phyloP scores from a whole-genome alignment of 164 flowering plant species.

The Umbellularia californica region DNA sequence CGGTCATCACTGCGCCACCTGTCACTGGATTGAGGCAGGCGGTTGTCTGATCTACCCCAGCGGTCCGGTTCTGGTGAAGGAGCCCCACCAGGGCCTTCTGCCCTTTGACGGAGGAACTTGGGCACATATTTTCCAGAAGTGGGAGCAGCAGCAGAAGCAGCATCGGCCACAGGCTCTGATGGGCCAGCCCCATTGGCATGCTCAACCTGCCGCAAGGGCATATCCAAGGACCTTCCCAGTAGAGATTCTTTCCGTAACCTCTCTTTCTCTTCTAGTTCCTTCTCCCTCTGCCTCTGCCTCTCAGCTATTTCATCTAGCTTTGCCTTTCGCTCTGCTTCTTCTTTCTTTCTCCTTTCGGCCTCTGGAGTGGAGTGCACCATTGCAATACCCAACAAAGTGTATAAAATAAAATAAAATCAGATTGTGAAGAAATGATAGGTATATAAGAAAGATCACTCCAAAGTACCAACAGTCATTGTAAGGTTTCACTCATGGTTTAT shows the following conservation, averaged over 20 bases:
- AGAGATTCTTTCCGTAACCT: slow-evolving; percentile 46
- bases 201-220: slow-evolving; percentile 26
- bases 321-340: slow-evolving; percentile 72
- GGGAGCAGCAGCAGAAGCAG: slow-evolving; percentile 33
- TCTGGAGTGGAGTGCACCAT: slow-evolving; percentile 39
- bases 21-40: slow-evolving; percentile 20
- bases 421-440: too few relatives aligned
- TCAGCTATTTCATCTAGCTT: slow-evolving; percentile 83
- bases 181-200: slow-evolving; percentile 22
- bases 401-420: too few relatives aligned
- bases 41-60: slow-evolving; percentile 34
- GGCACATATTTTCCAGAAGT: slow-evolving; percentile 62
- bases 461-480: neutral
- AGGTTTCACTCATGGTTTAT: too few relatives aligned
- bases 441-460: neutral
- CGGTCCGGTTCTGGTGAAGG: slow-evolving; percentile 40
- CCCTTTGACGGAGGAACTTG: slow-evolving; percentile 23
- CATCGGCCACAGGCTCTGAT: slow-evolving; percentile 26
- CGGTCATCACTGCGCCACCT: slow-evolving; percentile 39
- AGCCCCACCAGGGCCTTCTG: slow-evolving; percentile 22
- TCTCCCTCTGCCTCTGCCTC: slow-evolving; percentile 74
- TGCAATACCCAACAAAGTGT: neutral
- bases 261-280: slow-evolving; percentile 70
- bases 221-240: slow-evolving; percentile 38
- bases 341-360: slow-evolving; percentile 68